A percentile compares a stretch with the other conserved stretches of the same genome.
Evolutionary conservation across 257 asterid species (phyloP).

Genomic region (Ilex asprella): DNA sequence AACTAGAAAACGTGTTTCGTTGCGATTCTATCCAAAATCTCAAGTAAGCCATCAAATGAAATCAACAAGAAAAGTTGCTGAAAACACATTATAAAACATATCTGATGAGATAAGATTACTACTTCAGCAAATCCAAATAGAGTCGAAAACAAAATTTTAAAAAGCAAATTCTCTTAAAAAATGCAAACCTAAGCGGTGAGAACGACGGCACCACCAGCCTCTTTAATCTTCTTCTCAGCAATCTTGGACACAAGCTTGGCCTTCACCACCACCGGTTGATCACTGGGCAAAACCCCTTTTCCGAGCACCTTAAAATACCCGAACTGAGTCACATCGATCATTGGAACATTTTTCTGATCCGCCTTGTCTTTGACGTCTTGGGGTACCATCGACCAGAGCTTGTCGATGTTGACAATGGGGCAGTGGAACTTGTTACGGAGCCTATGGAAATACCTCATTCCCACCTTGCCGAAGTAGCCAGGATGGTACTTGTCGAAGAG

Average conservation of each 20-base stretch:
- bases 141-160: neutral
- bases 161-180: neutral
- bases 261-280: constrained; percentile 23
- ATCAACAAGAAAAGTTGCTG: too few relatives aligned
- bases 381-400: constrained; percentile 25
- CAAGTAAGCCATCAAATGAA: too few relatives aligned
- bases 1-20: too few relatives aligned
- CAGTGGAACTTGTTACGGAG: constrained; percentile 30
- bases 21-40: too few relatives aligned
- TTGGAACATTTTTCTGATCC: too few relatives aligned
- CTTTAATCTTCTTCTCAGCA: constrained; percentile 28
- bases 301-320: neutral
- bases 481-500: constrained; percentile 34
- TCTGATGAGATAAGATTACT: too few relatives aligned
- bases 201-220: constrained; percentile 23
- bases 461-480: constrained; percentile 15
- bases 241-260: constrained; percentile 22
- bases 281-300: constrained; percentile 20
- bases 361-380: too few relatives aligned
- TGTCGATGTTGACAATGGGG: constrained; percentile 26
- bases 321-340: too few relatives aligned
- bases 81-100: too few relatives aligned
- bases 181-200: constrained; percentile 19
- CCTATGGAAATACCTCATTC: constrained; percentile 28
- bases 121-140: neutral